A percentile compares a stretch with the other conserved stretches of the same genome.
phyloP scores from a whole-genome alignment of 2,329 filamentous ascomycete genomes.

The Bipolaris zeicola region DNA sequence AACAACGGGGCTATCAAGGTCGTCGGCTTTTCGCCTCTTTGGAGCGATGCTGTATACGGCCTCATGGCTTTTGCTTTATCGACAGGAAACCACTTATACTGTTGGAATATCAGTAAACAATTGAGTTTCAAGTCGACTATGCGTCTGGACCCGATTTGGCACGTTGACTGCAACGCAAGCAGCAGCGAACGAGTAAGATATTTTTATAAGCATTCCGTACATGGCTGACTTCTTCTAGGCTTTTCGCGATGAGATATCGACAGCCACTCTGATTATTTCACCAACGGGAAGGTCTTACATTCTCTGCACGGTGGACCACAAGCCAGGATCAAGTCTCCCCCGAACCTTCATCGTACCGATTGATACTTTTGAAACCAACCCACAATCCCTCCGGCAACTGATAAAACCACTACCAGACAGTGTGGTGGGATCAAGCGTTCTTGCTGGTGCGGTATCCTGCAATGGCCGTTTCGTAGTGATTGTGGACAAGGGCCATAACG shows the following conservation, averaged over 20 bases:
- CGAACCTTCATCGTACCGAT: slow-evolving; percentile 27
- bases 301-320: slow-evolving; percentile 27
- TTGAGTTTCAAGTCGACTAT: not conserved
- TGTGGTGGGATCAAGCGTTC: slow-evolving; percentile 13
- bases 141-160: slow-evolving; percentile 11
- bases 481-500: slow-evolving; percentile 14
- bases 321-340: slow-evolving; percentile 19
- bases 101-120: slow-evolving; percentile 18
- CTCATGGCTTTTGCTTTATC: slow-evolving; percentile 25
- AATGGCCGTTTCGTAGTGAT: slow-evolving; percentile 25
- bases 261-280: slow-evolving; percentile 20
- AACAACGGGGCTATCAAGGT: slow-evolving; percentile 22
- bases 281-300: slow-evolving; percentile 22
- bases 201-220: not conserved
- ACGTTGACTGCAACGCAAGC: slow-evolving; percentile 15
- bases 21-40: slow-evolving; percentile 24
- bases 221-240: slow-evolving; percentile 17
- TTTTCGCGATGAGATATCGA: slow-evolving; percentile 22
- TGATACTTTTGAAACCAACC: slow-evolving; percentile 4
- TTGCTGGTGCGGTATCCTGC: slow-evolving; percentile 17
- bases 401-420: slow-evolving; percentile 17
- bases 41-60: slow-evolving; percentile 2
- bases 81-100: slow-evolving; percentile 22
- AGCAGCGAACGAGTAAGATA: slow-evolving; percentile 20
- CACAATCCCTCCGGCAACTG: not conserved